Conservation (phyloP, 2,329 filamentous ascomycete genomes). For the Aspergillus luchuensis region DNA sequence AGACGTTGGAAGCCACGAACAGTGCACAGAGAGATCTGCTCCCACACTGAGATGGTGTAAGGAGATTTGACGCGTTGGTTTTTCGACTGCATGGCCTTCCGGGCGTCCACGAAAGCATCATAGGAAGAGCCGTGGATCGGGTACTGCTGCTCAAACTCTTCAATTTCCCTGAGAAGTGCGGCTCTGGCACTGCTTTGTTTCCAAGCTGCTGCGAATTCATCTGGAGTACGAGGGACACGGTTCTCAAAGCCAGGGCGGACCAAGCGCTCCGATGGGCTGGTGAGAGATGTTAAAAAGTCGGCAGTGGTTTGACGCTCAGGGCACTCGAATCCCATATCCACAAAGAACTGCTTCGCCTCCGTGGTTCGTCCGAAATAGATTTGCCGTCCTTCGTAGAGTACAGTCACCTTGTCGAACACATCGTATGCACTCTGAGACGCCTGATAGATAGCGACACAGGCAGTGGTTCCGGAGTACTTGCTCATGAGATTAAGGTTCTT, state of each 20-base stretch:
- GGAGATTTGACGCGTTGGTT: conserved; percentile 66
- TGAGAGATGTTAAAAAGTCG: conserved; percentile 69
- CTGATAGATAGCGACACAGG: conserved; percentile 55
- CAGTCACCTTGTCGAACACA: conserved; percentile 67
- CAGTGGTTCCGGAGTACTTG: conserved; percentile 51
- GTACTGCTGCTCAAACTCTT: conserved; percentile 34
- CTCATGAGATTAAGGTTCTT: conserved; percentile 53
- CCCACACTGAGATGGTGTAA: conserved; percentile 73
- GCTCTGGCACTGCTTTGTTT: conserved; percentile 51
- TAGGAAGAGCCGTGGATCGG: conserved; percentile 37
- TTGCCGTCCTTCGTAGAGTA: conserved; percentile 70
- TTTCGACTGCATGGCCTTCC: conserved; percentile 40
- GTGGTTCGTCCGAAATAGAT: conserved; percentile 69
- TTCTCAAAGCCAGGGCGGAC: conserved; percentile 60
- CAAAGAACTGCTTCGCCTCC: conserved; percentile 64
- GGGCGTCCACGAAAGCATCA: conserved; percentile 39
- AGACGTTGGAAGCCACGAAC: conserved; percentile 76
- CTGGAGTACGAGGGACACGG: conserved; percentile 64
- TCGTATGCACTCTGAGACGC: conserved; percentile 42
- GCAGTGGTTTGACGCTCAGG: conserved; percentile 66
- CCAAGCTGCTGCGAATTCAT: conserved; percentile 64
- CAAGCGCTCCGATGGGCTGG: conserved; percentile 61
- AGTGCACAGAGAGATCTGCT: conserved; percentile 75
- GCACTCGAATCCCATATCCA: conserved; percentile 66
- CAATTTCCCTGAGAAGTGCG: conserved; percentile 40